phyloP scores from a whole-genome alignment of 495 filamentous ascomycete species.

The Penicillium parvum region DNA sequence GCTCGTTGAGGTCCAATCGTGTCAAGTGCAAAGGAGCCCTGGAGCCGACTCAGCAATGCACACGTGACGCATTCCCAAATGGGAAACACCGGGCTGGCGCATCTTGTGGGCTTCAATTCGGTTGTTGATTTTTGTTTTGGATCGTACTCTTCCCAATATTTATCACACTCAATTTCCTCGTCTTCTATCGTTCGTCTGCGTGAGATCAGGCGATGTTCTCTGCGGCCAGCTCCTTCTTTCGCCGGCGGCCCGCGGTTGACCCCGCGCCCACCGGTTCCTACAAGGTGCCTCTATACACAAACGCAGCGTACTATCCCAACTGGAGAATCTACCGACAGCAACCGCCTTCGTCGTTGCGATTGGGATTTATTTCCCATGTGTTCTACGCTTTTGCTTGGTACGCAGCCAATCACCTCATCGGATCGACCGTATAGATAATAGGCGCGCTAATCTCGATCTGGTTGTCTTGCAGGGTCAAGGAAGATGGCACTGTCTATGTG shows the following conservation, averaged over 20 bases:
- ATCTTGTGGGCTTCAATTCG: too few species aligned
- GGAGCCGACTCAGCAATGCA: conserved; percentile 2
- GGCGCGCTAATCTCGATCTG: conserved; percentile 28
- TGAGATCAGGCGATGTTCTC: conserved; percentile 19
- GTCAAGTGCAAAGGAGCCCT: neutral
- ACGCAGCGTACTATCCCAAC: conserved; percentile 90
- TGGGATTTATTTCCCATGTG: conserved; percentile 66
- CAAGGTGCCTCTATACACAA: conserved; percentile 47
- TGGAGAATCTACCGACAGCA: conserved; percentile 74
- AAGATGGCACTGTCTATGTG: conserved; percentile 81
- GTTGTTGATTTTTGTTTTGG: neutral
- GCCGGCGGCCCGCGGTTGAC: conserved; percentile 17
- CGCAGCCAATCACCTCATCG: conserved; percentile 19
- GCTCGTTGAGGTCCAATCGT: neutral
- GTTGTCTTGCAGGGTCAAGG: conserved; percentile 55
- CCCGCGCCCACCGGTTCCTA: conserved; percentile 28
- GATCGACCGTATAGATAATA: conserved; percentile 17
- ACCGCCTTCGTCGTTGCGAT: conserved; percentile 71
- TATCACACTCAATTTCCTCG: too few species aligned
- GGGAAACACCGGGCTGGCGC: conserved; percentile 7
- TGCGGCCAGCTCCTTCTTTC: conserved; percentile 16
- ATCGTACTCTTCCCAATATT: neutral
- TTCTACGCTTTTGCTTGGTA: conserved; percentile 87
- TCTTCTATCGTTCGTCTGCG: too few species aligned
- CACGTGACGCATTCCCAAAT: conserved; percentile 24